Evolutionary conservation across 2,329 filamentous ascomycete species (phyloP).

Genomic region (Aureobasidium vineae): DNA sequence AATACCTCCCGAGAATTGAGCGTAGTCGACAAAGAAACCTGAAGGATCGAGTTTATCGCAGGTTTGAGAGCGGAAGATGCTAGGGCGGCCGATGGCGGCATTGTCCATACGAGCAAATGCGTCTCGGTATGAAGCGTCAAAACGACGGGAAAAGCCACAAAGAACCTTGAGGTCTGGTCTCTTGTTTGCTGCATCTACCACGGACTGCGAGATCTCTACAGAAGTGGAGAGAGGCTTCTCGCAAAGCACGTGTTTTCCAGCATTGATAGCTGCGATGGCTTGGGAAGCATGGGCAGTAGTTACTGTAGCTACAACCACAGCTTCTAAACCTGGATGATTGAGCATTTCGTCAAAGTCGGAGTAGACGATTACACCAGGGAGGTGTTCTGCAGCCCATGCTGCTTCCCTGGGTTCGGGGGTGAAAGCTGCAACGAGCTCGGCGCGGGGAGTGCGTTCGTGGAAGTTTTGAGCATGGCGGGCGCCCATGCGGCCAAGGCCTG

Average conservation of each 20-base stretch:
- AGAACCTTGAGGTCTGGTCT: slow-evolving; percentile 63
- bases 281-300: slow-evolving; percentile 58
- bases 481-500: slow-evolving; percentile 53
- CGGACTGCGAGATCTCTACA: slow-evolving; percentile 58
- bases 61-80: slow-evolving; percentile 63
- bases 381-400: slow-evolving; percentile 51
- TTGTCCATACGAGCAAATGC: slow-evolving; percentile 54
- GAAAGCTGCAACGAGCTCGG: slow-evolving; percentile 50
- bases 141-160: slow-evolving; percentile 65
- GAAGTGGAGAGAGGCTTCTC: slow-evolving; percentile 61
- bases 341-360: slow-evolving; percentile 58
- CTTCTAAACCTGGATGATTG: slow-evolving; percentile 54
- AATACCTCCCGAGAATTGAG: slow-evolving; percentile 64
- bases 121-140: slow-evolving; percentile 64
- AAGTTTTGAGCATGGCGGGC: slow-evolving; percentile 51
- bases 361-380: slow-evolving; percentile 55
- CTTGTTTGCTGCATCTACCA: slow-evolving; percentile 56
- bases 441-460: slow-evolving; percentile 47
- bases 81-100: slow-evolving; percentile 59
- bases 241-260: slow-evolving; percentile 57
- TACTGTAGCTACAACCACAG: slow-evolving; percentile 56
- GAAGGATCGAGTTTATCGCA: slow-evolving; percentile 64
- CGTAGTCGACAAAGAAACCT: slow-evolving; percentile 68
- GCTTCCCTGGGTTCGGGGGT: slow-evolving; percentile 45
- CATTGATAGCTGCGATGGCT: slow-evolving; percentile 56